Percentiles rank a stretch among this genome's conserved stretches.
Conservation (phyloP, 176 grass and related monocot genomes). For the Triticum timopheevii region DNA sequence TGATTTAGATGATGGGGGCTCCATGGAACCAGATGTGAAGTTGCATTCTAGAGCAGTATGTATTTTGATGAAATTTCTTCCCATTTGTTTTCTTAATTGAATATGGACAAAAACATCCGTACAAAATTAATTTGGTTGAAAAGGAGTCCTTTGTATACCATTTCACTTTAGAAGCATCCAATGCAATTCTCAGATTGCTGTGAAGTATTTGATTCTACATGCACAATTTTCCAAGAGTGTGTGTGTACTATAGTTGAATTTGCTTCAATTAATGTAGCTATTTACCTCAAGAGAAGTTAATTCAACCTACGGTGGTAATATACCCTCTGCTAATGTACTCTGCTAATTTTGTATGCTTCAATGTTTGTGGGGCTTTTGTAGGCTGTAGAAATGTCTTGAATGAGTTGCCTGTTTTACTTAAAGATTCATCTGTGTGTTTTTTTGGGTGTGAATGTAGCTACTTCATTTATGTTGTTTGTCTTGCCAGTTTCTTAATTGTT, state of each 20-base stretch:
- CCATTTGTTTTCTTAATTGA: constrained; percentile 25
- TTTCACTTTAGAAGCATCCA: constrained; percentile 24
- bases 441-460: neutral
- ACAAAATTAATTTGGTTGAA: constrained; percentile 13
- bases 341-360: constrained; percentile 3
- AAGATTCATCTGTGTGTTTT: constrained; percentile 16
- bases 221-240: neutral
- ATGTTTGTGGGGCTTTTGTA: neutral
- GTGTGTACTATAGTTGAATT: constrained; percentile 14
- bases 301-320: constrained; percentile 22
- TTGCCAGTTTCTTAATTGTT: constrained; percentile 15
- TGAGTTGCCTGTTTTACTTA: constrained; percentile 2
- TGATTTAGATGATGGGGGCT: constrained; percentile 58
- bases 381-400: constrained; percentile 18
- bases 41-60: constrained; percentile 92
- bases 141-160: constrained; percentile 1
- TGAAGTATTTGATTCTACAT: constrained; percentile 21
- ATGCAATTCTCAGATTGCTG: constrained; percentile 15
- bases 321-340: neutral
- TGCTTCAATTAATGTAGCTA: neutral
- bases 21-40: constrained; percentile 79
- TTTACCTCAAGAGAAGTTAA: constrained; percentile 21
- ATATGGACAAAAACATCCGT: neutral
- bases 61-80: constrained; percentile 31
- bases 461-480: neutral